These are phyloP conservation scores for Fusarium sp. DNA, from an alignment of 2,329 filamentous ascomycete genomes.

Conservation along the genomic window DNA sequence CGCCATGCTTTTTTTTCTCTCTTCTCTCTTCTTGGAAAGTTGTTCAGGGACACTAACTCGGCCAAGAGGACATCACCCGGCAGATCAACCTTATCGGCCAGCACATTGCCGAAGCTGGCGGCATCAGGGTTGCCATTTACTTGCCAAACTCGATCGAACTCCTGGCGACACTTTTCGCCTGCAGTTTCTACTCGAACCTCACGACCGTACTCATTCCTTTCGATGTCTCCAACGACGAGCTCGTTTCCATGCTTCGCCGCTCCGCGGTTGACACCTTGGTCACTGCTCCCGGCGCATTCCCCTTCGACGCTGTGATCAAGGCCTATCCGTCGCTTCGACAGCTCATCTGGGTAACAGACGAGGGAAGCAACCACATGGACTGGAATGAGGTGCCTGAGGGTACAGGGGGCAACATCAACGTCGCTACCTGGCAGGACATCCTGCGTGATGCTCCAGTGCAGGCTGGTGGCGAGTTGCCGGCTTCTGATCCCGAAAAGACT, in stretches of 20 bases:
- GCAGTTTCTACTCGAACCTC: constrained; percentile 86
- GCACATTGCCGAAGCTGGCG: constrained; percentile 79
- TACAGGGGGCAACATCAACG: constrained; percentile 80
- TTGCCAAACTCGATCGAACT: constrained; percentile 95
- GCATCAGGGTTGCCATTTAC: constrained; percentile 87
- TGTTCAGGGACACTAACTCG: constrained; percentile 20
- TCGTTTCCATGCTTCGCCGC: constrained; percentile 80
- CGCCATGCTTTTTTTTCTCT: not conserved
- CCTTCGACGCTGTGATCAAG: constrained; percentile 80
- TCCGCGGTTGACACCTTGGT: constrained; percentile 86
- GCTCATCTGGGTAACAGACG: constrained; percentile 93
- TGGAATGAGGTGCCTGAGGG: constrained; percentile 92
- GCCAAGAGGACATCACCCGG: constrained; percentile 78
- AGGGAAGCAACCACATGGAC: constrained; percentile 92
- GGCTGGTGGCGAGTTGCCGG: constrained; percentile 75
- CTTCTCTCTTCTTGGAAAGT: not conserved
- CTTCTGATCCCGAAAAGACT: constrained; percentile 68
- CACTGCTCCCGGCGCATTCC: constrained; percentile 88
- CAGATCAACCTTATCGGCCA: constrained; percentile 91
- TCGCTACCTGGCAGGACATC: constrained; percentile 95
- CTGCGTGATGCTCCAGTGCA: constrained; percentile 77
- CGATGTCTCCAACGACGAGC: constrained; percentile 77
- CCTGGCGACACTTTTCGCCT: constrained; percentile 86
- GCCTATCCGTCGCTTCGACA: constrained; percentile 80
- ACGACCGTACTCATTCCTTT: constrained; percentile 90